Evolutionary conservation across 345 rosid genomes (phyloP).

Genomic region (Conringia planisiliqua): DNA sequence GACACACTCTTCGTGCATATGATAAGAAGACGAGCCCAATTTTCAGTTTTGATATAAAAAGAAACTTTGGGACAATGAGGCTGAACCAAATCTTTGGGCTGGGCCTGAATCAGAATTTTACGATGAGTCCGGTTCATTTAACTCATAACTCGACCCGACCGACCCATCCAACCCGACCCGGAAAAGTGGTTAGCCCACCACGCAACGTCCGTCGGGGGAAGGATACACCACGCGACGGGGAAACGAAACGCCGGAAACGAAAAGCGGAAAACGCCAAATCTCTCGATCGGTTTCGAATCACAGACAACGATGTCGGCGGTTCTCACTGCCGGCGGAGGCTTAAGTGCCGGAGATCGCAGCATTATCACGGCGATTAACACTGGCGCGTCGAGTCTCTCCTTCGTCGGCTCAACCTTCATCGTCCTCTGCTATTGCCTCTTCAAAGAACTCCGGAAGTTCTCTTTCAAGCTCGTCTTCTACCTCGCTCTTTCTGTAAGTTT

Average conservation of each 20-base stretch:
- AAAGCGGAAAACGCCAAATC: neutral
- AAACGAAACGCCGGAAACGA: constrained; percentile 18
- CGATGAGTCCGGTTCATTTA: neutral
- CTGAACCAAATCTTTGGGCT: neutral
- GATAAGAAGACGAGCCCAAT: no score
- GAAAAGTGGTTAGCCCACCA: constrained; percentile 13
- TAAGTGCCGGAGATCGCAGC: constrained; percentile 51
- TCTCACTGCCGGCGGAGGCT: constrained; percentile 38
- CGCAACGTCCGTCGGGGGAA: constrained; percentile 22
- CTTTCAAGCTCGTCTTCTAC: constrained; percentile 97
- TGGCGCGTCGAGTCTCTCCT: constrained; percentile 77
- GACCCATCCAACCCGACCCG: constrained; percentile 4
- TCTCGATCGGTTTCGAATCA: neutral
- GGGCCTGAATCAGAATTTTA: neutral
- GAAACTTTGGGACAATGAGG: neutral
- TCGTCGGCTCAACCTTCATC: constrained; percentile 83
- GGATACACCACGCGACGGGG: constrained; percentile 28
- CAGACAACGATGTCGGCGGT: constrained; percentile 25
- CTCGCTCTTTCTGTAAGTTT: constrained; percentile 80
- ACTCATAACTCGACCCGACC: neutral
- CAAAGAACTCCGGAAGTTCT: constrained; percentile 92
- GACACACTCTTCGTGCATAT: no score
- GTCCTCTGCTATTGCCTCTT: constrained; percentile 87
- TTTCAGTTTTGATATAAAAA: neutral
- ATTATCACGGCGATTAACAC: constrained; percentile 58